phyloP scores from a whole-genome alignment of 345 rosid species.

The Salix caprea region DNA sequence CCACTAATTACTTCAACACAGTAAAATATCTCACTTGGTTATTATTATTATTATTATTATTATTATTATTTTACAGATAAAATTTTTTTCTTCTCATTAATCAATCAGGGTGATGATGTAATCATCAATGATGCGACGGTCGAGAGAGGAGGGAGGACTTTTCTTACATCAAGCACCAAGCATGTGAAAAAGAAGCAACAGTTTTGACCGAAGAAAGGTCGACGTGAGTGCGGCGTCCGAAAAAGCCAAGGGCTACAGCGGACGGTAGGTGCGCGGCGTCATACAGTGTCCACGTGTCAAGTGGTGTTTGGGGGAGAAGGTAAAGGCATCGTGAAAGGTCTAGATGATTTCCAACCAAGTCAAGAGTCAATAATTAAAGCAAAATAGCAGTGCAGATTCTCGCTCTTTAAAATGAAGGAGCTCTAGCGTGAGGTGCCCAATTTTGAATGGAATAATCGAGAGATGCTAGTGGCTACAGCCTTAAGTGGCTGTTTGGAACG shows the following conservation, averaged over 20 bases:
- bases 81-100: no score
- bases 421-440: not conserved
- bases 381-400: not conserved
- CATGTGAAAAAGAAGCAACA: not conserved
- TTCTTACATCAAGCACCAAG: not conserved
- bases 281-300: not conserved
- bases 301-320: not conserved
- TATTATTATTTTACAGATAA: no score
- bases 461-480: not conserved
- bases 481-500: no score
- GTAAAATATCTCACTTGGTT: no score
- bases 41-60: no score
- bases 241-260: not conserved
- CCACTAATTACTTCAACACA: no score
- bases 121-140: not conserved
- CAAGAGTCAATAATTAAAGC: not conserved
- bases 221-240: not conserved
- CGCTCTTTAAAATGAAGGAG: not conserved
- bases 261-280: not conserved
- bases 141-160: not conserved
- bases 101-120: not conserved
- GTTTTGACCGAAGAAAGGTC: not conserved
- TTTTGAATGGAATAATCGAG: not conserved
- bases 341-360: not conserved
- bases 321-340: not conserved